These are phyloP conservation scores for Backusella westeae DNA, from an alignment of 192 early-diverging fungal genomes.

Conservation along the genomic window DNA sequence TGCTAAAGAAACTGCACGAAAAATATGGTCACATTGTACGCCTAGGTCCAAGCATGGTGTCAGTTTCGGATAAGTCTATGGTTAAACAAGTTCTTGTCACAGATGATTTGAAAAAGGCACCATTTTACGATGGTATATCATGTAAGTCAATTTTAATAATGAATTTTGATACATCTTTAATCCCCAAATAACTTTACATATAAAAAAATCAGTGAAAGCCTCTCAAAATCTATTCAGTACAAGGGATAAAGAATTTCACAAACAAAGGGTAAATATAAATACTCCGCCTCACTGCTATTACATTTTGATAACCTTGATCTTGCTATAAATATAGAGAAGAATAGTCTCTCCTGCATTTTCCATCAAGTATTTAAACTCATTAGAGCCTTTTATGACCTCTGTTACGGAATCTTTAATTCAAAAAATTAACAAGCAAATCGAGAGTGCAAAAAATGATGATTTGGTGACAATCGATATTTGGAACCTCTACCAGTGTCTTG, in stretches of 20 bases:
- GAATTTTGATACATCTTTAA: too few species aligned
- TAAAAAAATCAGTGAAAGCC: neutral
- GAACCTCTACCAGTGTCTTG: conserved; percentile 26
- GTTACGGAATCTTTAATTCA: conserved; percentile 28
- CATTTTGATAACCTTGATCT: too few species aligned
- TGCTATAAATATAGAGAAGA: conserved; percentile 33
- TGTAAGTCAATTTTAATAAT: conserved; percentile 5
- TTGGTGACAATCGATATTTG: conserved; percentile 36
- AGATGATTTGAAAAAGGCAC: conserved; percentile 28
- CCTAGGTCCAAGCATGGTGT: conserved; percentile 10
- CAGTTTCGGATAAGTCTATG: conserved; percentile 34
- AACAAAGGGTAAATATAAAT: conserved; percentile 22
- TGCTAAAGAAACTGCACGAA: conserved; percentile 1
- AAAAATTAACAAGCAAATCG: conserved; percentile 28
- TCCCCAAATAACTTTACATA: too few species aligned
- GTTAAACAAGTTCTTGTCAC: conserved; percentile 32
- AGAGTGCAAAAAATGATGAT: conserved; percentile 14
- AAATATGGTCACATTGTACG: conserved; percentile 34
- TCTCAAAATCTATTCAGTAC: conserved; percentile 28
- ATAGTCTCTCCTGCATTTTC: conserved; percentile 47
- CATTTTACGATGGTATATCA: conserved; percentile 10
- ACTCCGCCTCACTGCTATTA: too few species aligned
- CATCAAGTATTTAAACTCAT: conserved; percentile 41
- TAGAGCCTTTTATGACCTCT: conserved; percentile 43
- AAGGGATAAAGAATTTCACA: conserved; percentile 36